Evolutionary conservation across 2,329 filamentous ascomycete genomes (phyloP).

Genomic region (Cordyceps farinosa): DNA sequence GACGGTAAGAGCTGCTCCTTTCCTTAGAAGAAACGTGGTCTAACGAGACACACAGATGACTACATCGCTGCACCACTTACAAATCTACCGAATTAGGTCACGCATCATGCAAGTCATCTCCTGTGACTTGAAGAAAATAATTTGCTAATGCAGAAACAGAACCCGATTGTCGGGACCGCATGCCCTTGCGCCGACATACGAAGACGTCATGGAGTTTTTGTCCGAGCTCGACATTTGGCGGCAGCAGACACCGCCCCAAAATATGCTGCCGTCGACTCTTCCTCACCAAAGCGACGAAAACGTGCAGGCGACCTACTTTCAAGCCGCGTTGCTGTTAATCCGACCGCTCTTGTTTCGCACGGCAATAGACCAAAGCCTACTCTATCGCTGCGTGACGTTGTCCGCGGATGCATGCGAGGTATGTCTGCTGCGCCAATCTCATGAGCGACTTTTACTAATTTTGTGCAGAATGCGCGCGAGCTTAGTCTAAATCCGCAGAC

Average conservation of each 20-base stretch:
- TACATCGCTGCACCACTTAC: not conserved
- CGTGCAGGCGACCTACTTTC: conserved; percentile 11
- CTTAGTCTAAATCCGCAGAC: conserved; percentile 1
- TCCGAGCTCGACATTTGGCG: conserved; percentile 9
- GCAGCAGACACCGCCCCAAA: conserved; percentile 6
- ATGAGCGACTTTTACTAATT: not conserved
- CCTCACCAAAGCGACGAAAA: conserved; percentile 11
- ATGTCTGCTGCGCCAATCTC: not conserved
- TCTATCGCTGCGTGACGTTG: conserved; percentile 3
- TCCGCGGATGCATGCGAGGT: conserved; percentile 11
- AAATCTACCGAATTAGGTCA: conserved; percentile 2
- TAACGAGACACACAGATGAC: not conserved
- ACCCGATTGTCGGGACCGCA: conserved; percentile 10
- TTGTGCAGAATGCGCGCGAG: not conserved
- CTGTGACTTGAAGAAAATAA: not conserved
- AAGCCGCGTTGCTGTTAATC: conserved; percentile 2
- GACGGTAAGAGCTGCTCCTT: not conserved
- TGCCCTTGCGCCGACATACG: conserved; percentile 6
- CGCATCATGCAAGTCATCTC: not conserved
- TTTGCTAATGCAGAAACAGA: not conserved
- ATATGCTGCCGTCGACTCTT: not conserved
- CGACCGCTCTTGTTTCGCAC: conserved; percentile 3
- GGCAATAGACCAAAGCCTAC: conserved; percentile 7
- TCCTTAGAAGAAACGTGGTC: not conserved
- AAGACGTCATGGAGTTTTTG: conserved; percentile 12